Evolutionary conservation across 2,329 filamentous ascomycete genomes (phyloP), one percentile per base, ranked within the genome.

Genomic region (Alternaria incomplexa): DNA sequence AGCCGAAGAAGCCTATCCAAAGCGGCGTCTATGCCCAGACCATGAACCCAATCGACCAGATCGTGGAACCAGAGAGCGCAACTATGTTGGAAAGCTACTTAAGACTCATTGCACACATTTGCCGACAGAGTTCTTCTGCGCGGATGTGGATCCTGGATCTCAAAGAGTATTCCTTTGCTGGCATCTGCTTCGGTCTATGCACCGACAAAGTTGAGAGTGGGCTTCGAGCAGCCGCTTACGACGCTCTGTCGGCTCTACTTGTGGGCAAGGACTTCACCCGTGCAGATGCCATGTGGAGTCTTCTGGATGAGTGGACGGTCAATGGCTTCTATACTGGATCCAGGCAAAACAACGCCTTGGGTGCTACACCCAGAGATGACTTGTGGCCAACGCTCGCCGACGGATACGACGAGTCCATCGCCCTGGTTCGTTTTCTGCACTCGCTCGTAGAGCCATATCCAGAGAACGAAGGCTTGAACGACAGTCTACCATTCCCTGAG

Each of bases 1-100:
- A 96, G 87, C 91, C 58, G 80, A 86, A 60, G 85, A 55, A 89
- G 86, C 87, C 71, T 85, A 89, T 64, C 79, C 85, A 57, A 85
- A 86, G 50, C 90, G 92, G 77, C 83, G 87, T 48, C 83, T 87
- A 76, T 52, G 66, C 76, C 7, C 69, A 73, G 28, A 64, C 75
- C 40, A 77, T 73, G 61, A 78, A 76, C 46, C 72, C 72, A 52
- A 75, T 75, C n/a, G 80, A 80, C 43, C 81, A 81, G 58, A 89
- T 93, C 63, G 93, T 97, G 26, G 95, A 97, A 76, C 92, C 93
- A 5, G 96, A 99, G 79, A 96, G 93, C 44, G 90, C 91, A n/a
- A 92, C 97, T 81, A 97, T 99, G 93, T 85, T 99, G 26, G 93
- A 97, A 76, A 95, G 93, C 71, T 98, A 98, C 77, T 85, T 99